phyloP scores from a whole-genome alignment of 2,329 filamentous ascomycete genomes.

The Microsporum canis region DNA sequence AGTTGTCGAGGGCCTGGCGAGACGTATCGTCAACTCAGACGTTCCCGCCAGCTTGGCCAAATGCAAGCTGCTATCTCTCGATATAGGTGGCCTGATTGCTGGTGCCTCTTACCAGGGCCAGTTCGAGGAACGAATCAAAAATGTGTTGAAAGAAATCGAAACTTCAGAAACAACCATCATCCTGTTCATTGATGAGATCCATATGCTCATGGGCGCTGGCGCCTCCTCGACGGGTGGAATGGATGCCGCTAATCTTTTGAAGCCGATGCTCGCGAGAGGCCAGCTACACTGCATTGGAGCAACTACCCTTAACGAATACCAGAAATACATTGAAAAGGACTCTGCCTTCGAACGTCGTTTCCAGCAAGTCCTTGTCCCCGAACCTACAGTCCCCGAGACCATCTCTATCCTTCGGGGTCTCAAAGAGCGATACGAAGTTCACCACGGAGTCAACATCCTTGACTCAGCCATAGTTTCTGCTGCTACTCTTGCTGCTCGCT shows the following conservation, averaged over 20 bases:
- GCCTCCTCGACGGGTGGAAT: slow-evolving; percentile 92
- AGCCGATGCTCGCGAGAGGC: slow-evolving; percentile 94
- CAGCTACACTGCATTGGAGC: slow-evolving; percentile 97
- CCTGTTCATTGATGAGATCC: slow-evolving; percentile 96
- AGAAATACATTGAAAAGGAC: slow-evolving; percentile 99
- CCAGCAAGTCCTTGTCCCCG: slow-evolving; percentile 95
- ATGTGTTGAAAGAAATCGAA: slow-evolving; percentile 91
- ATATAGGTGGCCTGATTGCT: slow-evolving; percentile 88
- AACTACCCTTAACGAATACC: slow-evolving; percentile 87
- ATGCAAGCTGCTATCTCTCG: slow-evolving; percentile 87
- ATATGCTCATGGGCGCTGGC: slow-evolving; percentile 94
- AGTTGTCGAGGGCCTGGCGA: slow-evolving; percentile 88
- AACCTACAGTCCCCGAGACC: slow-evolving; percentile 77
- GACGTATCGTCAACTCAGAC: slow-evolving; percentile 91
- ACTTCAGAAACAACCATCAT: slow-evolving; percentile 94
- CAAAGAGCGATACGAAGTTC: slow-evolving; percentile 96
- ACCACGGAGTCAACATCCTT: slow-evolving; percentile 93
- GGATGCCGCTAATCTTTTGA: slow-evolving; percentile 95
- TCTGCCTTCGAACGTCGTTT: slow-evolving; percentile 96
- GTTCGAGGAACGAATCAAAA: slow-evolving; percentile 99
- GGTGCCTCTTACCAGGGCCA: slow-evolving; percentile 98
- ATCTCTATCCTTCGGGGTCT: slow-evolving; percentile 96
- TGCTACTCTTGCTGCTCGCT: slow-evolving; percentile 83
- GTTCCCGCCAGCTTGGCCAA: slow-evolving; percentile 89
- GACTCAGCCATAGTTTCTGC: slow-evolving; percentile 87